Evolutionary conservation across 2,329 filamentous ascomycete species (phyloP).

Genomic region (Trichoderma arundinaceum): DNA sequence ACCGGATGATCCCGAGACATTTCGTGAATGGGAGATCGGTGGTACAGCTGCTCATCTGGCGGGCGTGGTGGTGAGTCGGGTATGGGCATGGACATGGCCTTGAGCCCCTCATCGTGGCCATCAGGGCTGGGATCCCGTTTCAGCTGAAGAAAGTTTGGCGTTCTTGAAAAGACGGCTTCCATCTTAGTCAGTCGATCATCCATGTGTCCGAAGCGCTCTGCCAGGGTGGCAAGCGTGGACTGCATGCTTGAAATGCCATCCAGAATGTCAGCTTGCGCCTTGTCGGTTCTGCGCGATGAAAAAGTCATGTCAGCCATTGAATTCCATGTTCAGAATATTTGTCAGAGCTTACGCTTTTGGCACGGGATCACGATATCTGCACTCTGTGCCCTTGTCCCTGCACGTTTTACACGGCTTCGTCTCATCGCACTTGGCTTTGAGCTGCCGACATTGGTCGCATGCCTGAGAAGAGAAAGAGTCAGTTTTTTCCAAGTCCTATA

Average conservation of each 20-base stretch:
- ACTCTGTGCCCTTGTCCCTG: conserved; percentile 81
- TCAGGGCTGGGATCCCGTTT: conserved; percentile 39
- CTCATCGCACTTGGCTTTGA: conserved; percentile 93
- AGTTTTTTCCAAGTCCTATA: conserved; percentile 21
- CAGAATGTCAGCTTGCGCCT: conserved; percentile 64
- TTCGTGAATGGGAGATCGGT: conserved; percentile 36
- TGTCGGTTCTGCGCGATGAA: conserved; percentile 56
- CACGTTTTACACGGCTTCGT: conserved; percentile 84
- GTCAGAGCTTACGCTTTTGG: conserved; percentile 77
- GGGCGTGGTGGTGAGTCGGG: conserved; percentile 37
- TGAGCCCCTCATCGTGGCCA: conserved; percentile 40
- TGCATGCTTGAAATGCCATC: conserved; percentile 57
- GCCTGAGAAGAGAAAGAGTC: conserved; percentile 60
- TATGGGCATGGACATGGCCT: conserved; percentile 36
- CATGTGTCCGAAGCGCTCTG: conserved; percentile 47
- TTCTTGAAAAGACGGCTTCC: conserved; percentile 41
- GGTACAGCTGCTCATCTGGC: conserved; percentile 26
- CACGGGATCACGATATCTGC: conserved; percentile 87
- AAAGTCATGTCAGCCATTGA: background rate
- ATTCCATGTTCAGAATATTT: background rate
- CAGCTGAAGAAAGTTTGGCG: conserved; percentile 24
- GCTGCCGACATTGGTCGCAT: conserved; percentile 84
- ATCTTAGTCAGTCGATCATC: conserved; percentile 48
- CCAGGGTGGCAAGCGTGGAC: conserved; percentile 45
- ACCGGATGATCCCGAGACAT: conserved; percentile 39